Evolutionary conservation across 164 flowering plant genomes (phyloP), one percentile per base, ranked within the genome.

Genomic region (Echeveria elegans): DNA sequence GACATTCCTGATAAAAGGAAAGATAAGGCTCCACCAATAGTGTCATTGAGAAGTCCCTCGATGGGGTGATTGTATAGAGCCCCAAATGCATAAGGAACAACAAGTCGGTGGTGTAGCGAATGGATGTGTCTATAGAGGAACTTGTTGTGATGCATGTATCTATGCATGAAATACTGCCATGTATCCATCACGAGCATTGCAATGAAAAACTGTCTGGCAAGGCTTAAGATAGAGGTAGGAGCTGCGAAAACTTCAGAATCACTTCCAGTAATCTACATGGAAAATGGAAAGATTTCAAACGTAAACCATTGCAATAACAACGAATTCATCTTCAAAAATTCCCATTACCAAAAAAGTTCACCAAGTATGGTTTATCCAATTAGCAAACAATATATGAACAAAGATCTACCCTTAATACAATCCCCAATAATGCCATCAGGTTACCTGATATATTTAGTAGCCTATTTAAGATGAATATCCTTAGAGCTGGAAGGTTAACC

Each of bases 121-220:
- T 95, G 99, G 75, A 95, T 82, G 63, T 95, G 96, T 14, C 82
- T 79, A 76, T 92, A 95, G 72, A 95, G 67, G 75, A 91, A 95
- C 76, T 89, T 95, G 84, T 92, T 92, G 41, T 87, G 88, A 68
- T 94, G 99, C 97, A 94, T 89, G 74, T 85, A 95, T 63, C 99
- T 73, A 65, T 95, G 99, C 89, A 87, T 85, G 64, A 95, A 92
- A 73, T 92, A 95, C 68, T 92, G 99, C 96, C 97, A 95, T 14
- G 99, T 89, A 66, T 94, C 97, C 53, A 94, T n/a, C 21, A 91
- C 85, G 34, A 87, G 21, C 97, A 91, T 91, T 60, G 87, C 99
- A 14, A 72, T 75, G 31, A 91, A 32, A 47, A 94, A 83, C 75
- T 93, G 98, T 53, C 82, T 67, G 1, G 68, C 80, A 8, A 86